phyloP scores from a whole-genome alignment of 345 rosid genomes.

The Laguncularia racemosa region DNA sequence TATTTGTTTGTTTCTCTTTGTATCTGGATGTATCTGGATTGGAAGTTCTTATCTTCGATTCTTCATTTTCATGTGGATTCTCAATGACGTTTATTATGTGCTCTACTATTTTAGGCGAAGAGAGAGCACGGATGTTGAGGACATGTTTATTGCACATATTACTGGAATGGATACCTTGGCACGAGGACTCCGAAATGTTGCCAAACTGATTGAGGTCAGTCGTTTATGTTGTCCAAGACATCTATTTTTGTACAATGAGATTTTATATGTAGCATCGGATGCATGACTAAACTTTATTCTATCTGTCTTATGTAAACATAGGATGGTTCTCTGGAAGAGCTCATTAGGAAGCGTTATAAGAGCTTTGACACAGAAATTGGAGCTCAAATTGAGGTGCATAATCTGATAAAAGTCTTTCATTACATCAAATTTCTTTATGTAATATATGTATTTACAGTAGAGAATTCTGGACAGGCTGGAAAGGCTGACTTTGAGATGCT shows the following conservation, averaged over 20 bases:
- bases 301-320: conserved; percentile 10
- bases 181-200: conserved; percentile 83
- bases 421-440: background rate
- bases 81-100: background rate
- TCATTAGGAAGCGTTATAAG: conserved; percentile 59
- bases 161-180: conserved; percentile 93
- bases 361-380: conserved; percentile 76
- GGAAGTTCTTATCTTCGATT: background rate
- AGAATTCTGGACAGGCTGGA: conserved; percentile 44
- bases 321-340: conserved; percentile 66
- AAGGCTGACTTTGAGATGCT: conserved; percentile 76
- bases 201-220: conserved; percentile 66
- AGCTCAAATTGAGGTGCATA: conserved; percentile 47
- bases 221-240: background rate
- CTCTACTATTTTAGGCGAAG: conserved; percentile 49
- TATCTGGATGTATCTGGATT: background rate
- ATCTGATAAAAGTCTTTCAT: background rate
- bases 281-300: background rate
- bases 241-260: background rate
- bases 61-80: background rate
- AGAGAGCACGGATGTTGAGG: conserved; percentile 95
- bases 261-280: background rate
- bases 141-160: conserved; percentile 81
- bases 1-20: background rate
- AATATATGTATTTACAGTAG: background rate